A percentile compares a stretch with the other conserved stretches of the same genome.
These are phyloP conservation scores for Boehmeria nivea DNA, from an alignment of 306 rosid genomes.

Conservation along the genomic window DNA sequence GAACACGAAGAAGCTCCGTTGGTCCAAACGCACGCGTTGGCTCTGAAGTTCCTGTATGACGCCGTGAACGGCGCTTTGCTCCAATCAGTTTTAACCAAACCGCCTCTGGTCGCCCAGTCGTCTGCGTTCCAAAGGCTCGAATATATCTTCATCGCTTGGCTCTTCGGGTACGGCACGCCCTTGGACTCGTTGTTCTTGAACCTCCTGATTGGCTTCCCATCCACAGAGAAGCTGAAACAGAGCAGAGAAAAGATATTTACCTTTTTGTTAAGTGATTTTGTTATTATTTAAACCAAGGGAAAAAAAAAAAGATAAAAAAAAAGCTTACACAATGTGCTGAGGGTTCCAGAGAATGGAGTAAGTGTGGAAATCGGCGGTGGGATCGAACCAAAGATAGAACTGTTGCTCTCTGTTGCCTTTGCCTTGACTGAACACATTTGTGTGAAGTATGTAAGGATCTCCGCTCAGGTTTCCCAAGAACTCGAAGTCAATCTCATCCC, in stretches of 20 bases:
- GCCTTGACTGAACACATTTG: constrained; percentile 12
- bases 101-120: constrained; percentile 86
- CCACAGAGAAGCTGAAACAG: constrained; percentile 55
- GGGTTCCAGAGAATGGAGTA: constrained; percentile 18
- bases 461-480: constrained; percentile 16
- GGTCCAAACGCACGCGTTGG: constrained; percentile 49
- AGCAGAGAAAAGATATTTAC: too few relatives aligned
- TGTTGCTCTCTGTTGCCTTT: constrained; percentile 21
- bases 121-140: constrained; percentile 77
- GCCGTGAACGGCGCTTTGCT: constrained; percentile 63
- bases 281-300: neutral
- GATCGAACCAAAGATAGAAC: constrained; percentile 14
- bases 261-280: neutral
- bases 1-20: constrained; percentile 46
- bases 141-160: constrained; percentile 59
- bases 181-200: constrained; percentile 54
- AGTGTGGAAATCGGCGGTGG: constrained; percentile 14
- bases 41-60: constrained; percentile 56
- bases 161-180: constrained; percentile 64
- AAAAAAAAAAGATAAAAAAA: neutral
- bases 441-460: constrained; percentile 16
- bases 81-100: constrained; percentile 69
- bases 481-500: constrained; percentile 22
- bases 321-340: constrained; percentile 1
- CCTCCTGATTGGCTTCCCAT: constrained; percentile 68